These are phyloP conservation scores for Raffaelea arxii DNA, from an alignment of 2,329 filamentous ascomycete genomes.

Conservation along the genomic window DNA sequence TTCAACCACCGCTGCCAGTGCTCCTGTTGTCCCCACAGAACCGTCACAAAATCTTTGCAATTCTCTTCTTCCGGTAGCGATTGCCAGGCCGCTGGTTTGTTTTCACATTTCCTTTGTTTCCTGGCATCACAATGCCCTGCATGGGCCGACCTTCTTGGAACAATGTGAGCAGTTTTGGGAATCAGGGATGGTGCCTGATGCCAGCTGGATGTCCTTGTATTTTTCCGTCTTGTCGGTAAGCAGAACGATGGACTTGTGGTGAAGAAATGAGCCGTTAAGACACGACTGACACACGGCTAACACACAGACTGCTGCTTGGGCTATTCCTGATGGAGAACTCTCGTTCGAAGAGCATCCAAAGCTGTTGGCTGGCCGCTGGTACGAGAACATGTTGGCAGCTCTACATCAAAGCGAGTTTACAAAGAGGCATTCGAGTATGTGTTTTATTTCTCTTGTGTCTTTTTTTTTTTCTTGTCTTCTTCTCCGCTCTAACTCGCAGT, in stretches of 20 bases:
- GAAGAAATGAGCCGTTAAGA: too few species aligned
- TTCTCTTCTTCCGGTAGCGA: background rate
- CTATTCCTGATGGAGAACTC: too few species aligned
- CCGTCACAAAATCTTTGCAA: too few species aligned
- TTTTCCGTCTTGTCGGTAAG: background rate
- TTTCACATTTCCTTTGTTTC: background rate
- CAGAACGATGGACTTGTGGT: background rate
- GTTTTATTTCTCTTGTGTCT: background rate
- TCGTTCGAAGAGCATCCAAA: too few species aligned
- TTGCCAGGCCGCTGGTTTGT: background rate
- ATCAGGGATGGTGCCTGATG: background rate
- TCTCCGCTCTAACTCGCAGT: background rate
- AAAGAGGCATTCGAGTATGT: background rate
- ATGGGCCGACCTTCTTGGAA: background rate
- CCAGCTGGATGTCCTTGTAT: background rate
- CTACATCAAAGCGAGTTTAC: background rate
- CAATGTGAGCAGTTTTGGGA: background rate
- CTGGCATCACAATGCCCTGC: background rate
- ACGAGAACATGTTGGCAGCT: background rate
- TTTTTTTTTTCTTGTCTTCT: too few species aligned
- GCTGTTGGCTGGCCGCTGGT: background rate
- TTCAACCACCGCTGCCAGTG: background rate
- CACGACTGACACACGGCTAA: too few species aligned
- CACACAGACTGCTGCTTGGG: background rate
- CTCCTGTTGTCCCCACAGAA: too few species aligned